A percentile compares a stretch with the other conserved stretches of the same genome.
Evolutionary conservation across 176 grass and related monocot species (phyloP).

Genomic region (Triticum aestivum): IWGSC_CS_RefSeq_v2.1 NC_057814.1:387750845-387751344

Average conservation of each 20-base stretch:
- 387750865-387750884: background rate
- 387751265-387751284: background rate
- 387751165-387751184: conserved; percentile 31
- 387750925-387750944: background rate
- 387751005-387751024: background rate
- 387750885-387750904: background rate
- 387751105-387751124: conserved; percentile 95
- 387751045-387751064: background rate
- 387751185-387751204: conserved; percentile 39
- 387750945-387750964: background rate
- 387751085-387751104: conserved; percentile 66
- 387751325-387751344: background rate
- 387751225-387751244: conserved; percentile 1
- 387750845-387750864: background rate
- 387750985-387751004: background rate
- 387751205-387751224: conserved; percentile 40
- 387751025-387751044: background rate
- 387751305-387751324: conserved; percentile 32
- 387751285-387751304: conserved; percentile 14
- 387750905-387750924: no score
- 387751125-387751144: conserved; percentile 72
- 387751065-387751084: background rate
- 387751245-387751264: background rate
- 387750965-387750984: background rate
- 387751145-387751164: conserved; percentile 29